phyloP scores from a whole-genome alignment of 2,329 filamentous ascomycete genomes.

The Aureobasidium sp. region DNA sequence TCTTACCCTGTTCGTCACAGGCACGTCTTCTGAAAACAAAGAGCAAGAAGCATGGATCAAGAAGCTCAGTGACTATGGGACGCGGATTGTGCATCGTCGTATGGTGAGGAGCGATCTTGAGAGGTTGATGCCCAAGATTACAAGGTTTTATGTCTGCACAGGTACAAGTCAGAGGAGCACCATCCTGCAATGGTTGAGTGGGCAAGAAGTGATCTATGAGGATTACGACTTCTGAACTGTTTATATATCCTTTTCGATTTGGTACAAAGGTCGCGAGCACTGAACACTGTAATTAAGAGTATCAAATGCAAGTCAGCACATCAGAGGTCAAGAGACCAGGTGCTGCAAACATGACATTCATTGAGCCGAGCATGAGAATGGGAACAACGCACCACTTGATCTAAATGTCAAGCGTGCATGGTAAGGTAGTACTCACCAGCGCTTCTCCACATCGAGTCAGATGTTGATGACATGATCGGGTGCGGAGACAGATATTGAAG shows the following conservation, averaged over 20 bases:
- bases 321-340: not conserved
- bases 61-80: slow-evolving; percentile 32
- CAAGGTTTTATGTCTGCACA: slow-evolving; percentile 56
- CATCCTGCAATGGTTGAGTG: slow-evolving; percentile 44
- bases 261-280: too few species aligned
- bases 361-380: not conserved
- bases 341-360: not conserved
- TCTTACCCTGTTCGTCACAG: slow-evolving; percentile 61
- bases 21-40: slow-evolving; percentile 23
- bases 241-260: not conserved
- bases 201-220: slow-evolving; percentile 42
- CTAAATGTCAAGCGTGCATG: not conserved
- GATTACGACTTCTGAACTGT: slow-evolving; percentile 40
- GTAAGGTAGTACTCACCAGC: slow-evolving; percentile 21
- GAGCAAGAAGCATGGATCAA: slow-evolving; percentile 32
- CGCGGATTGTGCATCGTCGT: slow-evolving; percentile 38
- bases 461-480: not conserved
- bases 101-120: slow-evolving; percentile 43
- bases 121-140: slow-evolving; percentile 26
- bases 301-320: not conserved
- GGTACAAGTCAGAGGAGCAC: slow-evolving; percentile 43
- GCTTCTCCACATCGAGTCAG: not conserved
- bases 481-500: not conserved
- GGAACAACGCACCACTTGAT: not conserved
- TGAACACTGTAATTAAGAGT: too few species aligned